Evolutionary conservation across 495 filamentous ascomycete species (phyloP).

Genomic region (Aspergillus kassunensis): DNA sequence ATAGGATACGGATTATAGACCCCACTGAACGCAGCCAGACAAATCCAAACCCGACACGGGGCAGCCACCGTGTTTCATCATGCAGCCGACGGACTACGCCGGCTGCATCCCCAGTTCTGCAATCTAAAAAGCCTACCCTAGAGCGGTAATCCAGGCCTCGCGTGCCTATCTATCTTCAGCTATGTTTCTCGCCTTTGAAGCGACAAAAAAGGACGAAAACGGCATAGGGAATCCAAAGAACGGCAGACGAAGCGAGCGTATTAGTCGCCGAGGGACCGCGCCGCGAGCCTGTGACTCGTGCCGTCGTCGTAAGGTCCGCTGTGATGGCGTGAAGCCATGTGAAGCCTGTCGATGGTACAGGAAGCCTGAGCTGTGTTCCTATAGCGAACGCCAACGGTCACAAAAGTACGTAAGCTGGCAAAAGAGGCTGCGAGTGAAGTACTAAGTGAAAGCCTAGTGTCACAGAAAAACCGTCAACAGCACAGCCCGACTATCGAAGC

Average conservation of each 20-base stretch:
- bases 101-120: too few relatives aligned
- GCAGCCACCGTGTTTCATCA: too few relatives aligned
- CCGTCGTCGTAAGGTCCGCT: conserved; percentile 25
- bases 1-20: too few relatives aligned
- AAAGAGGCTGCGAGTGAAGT: background rate
- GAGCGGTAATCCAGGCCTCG: too few relatives aligned
- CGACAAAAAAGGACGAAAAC: background rate
- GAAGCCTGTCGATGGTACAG: conserved; percentile 27
- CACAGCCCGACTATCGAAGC: conserved; percentile 6
- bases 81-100: too few relatives aligned
- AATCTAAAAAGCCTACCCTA: too few relatives aligned
- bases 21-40: too few relatives aligned
- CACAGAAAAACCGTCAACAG: conserved; percentile 1
- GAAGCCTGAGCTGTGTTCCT: conserved; percentile 1
- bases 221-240: background rate
- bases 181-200: background rate
- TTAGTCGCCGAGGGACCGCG: background rate
- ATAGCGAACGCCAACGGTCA: conserved; percentile 3
- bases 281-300: conserved; percentile 7
- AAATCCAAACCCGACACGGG: too few relatives aligned
- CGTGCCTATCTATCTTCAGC: background rate
- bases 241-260: background rate
- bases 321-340: conserved; percentile 25
- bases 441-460: background rate
- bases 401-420: background rate